phyloP scores from a whole-genome alignment of 305 asterid species.

The Withania somnifera region DNA sequence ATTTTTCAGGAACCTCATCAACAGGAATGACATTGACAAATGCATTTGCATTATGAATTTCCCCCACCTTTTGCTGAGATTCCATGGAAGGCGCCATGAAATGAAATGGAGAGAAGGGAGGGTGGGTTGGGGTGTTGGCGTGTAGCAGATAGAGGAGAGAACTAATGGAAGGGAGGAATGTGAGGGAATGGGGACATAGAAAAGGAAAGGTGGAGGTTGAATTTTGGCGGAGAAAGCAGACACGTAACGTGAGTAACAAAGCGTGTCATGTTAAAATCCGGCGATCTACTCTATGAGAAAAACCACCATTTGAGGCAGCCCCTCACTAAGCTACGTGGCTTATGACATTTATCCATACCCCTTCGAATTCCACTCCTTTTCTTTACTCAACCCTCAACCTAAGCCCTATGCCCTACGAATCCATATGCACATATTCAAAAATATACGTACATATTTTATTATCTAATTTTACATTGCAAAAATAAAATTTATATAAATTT shows the following conservation, averaged over 20 bases:
- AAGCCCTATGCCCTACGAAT: neutral
- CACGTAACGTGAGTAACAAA: slow-evolving; percentile 52
- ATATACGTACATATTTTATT: too few relatives aligned
- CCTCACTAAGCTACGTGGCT: neutral
- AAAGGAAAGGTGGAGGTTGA: slow-evolving; percentile 20
- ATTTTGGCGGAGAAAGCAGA: slow-evolving; percentile 58
- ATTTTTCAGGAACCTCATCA: slow-evolving; percentile 18
- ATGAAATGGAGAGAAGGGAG: neutral
- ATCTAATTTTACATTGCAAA: too few relatives aligned
- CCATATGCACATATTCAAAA: too few relatives aligned
- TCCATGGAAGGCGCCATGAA: slow-evolving; percentile 48
- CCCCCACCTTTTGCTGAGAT: neutral
- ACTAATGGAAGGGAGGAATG: slow-evolving; percentile 13
- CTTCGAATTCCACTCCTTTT: neutral
- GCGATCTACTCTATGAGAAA: slow-evolving; percentile 50
- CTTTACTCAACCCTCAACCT: neutral
- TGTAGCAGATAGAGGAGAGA: neutral
- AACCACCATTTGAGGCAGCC: neutral
- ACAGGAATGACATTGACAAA: neutral
- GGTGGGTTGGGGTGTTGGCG: too few relatives aligned
- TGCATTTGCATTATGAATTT: neutral
- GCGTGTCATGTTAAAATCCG: slow-evolving; percentile 39
- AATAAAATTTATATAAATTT: too few relatives aligned
- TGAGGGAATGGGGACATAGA: slow-evolving; percentile 14
- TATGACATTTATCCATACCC: neutral